These are phyloP conservation scores for Murraya paniculata DNA, from an alignment of 345 rosid species.

Conservation along the genomic window DNA sequence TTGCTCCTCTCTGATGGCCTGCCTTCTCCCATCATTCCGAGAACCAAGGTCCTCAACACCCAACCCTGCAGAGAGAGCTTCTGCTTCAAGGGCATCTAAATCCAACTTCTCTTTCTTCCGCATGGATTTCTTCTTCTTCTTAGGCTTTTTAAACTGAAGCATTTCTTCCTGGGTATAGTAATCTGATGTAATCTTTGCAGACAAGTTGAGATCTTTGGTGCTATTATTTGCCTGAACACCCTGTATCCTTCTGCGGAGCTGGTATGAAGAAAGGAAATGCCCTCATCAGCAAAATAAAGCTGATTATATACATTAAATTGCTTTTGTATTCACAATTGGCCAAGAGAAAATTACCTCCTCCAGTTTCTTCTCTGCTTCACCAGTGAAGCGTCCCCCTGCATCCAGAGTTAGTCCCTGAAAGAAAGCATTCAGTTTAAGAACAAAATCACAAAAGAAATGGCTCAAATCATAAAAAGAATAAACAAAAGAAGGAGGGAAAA, in stretches of 20 bases:
- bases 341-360: conserved; percentile 60
- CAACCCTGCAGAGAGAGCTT: conserved; percentile 78
- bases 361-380: conserved; percentile 92
- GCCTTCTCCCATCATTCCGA: conserved; percentile 78
- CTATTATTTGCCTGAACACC: conserved; percentile 48
- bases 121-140: conserved; percentile 77
- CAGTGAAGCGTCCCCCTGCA: conserved; percentile 74
- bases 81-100: conserved; percentile 85
- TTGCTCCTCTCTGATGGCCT: conserved; percentile 72
- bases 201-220: conserved; percentile 64
- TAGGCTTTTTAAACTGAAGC: conserved; percentile 78
- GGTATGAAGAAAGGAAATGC: conserved; percentile 20
- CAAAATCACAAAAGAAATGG: neutral
- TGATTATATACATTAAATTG: neutral
- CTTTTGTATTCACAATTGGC: neutral
- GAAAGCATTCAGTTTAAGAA: conserved; percentile 2
- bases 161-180: conserved; percentile 87
- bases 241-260: conserved; percentile 83
- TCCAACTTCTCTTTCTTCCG: conserved; percentile 89
- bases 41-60: conserved; percentile 93
- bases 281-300: neutral
- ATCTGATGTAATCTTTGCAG: conserved; percentile 70
- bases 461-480: neutral
- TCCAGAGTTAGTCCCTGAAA: conserved; percentile 80
- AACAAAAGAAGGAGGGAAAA: conserved; percentile 10